Percentiles rank a stretch among this genome's conserved stretches.
Conservation (phyloP, 768 basidiomycete species). For the Floccularia luteovirens region DNA sequence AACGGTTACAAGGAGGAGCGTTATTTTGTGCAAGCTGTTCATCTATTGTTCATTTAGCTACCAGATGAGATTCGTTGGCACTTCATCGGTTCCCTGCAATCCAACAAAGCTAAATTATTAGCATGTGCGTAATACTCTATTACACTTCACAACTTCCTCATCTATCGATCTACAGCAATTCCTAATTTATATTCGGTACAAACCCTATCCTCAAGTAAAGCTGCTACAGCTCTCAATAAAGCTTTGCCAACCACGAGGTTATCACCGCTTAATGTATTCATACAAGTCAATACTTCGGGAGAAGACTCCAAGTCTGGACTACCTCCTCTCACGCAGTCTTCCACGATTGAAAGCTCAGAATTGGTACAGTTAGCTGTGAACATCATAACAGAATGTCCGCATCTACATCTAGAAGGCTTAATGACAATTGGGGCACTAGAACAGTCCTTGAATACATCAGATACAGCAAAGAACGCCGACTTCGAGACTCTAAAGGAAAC, state of each 20-base stretch:
- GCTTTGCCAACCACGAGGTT: constrained; percentile 50
- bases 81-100: constrained; percentile 91
- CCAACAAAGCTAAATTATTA: constrained; percentile 88
- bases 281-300: constrained; percentile 96
- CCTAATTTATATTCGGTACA: constrained; percentile 86
- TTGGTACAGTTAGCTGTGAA: constrained; percentile 61
- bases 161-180: constrained; percentile 46
- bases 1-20: neutral
- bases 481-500: constrained; percentile 66
- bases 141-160: neutral
- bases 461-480: constrained; percentile 50
- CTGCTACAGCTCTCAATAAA: constrained; percentile 75
- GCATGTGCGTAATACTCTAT: constrained; percentile 46
- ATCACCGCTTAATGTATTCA: constrained; percentile 66
- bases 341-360: constrained; percentile 32
- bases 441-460: constrained; percentile 57
- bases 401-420: constrained; percentile 71
- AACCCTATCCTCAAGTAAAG: constrained; percentile 76
- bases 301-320: constrained; percentile 89
- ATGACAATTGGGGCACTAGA: constrained; percentile 95
- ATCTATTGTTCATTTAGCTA: constrained; percentile 42
- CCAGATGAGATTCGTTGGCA: constrained; percentile 90
- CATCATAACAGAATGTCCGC: constrained; percentile 67
- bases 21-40: neutral
- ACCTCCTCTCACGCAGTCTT: constrained; percentile 38